Evolutionary conservation across 257 asterid species (phyloP).

Genomic region (Paulownia fortunei): DNA sequence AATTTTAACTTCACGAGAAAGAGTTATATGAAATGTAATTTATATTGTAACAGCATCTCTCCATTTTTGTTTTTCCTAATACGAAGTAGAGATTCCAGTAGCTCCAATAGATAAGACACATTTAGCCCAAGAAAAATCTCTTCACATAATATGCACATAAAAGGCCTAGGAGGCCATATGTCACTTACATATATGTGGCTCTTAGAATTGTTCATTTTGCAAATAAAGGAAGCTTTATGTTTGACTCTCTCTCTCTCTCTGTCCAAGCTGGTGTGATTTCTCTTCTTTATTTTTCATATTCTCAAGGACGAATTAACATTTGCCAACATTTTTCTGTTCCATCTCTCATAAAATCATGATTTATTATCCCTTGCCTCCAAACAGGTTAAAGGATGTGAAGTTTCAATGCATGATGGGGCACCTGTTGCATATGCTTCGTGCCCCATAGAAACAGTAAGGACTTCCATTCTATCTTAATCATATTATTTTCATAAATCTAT

Average conservation of each 20-base stretch:
- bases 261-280: not conserved
- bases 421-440: conserved; percentile 84
- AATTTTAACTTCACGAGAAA: not conserved
- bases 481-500: not conserved
- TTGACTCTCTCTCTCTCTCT: not conserved
- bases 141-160: not conserved
- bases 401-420: conserved; percentile 60
- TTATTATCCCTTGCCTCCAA: conserved; percentile 18
- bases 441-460: conserved; percentile 85
- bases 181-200: not conserved
- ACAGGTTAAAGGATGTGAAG: conserved; percentile 92
- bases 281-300: not conserved
- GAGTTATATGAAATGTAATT: not conserved
- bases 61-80: not conserved
- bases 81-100: not conserved
- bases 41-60: not conserved
- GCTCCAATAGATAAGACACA: not conserved
- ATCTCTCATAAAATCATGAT: not conserved
- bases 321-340: not conserved
- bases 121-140: not conserved
- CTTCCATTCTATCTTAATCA: not conserved
- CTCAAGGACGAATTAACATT: not conserved
- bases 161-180: too few species aligned
- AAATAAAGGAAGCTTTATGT: not conserved
- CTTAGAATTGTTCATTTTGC: not conserved